Evolutionary conservation across 805 yeast species (phyloP).

Genomic region (Kodamaea jinghongensis): DNA sequence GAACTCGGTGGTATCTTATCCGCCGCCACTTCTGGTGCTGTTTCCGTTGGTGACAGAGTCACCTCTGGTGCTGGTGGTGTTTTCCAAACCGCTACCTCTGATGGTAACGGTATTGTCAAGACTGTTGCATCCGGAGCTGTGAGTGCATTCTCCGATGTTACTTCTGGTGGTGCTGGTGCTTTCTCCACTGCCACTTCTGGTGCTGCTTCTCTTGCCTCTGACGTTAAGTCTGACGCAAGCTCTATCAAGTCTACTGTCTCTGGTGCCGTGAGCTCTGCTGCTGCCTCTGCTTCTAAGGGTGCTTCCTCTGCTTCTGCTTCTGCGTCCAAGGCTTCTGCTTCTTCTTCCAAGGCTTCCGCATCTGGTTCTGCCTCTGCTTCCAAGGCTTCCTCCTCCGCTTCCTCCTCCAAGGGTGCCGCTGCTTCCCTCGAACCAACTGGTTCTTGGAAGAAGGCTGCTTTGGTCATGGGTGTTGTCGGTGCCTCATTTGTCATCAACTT

Average conservation of each 20-base stretch:
- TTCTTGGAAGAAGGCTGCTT: slow-evolving; percentile 38
- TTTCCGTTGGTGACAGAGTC: slow-evolving; percentile 15
- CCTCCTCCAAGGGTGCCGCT: slow-evolving; percentile 16
- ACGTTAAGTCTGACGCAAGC: slow-evolving; percentile 1
- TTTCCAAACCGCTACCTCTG: slow-evolving; percentile 12
- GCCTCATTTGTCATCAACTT: slow-evolving; percentile 31
- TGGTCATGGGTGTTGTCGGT: slow-evolving; percentile 36
- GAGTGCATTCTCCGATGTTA: slow-evolving; percentile 10
- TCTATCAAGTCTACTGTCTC: slow-evolving; percentile 9
- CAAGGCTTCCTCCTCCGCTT: slow-evolving; percentile 13
- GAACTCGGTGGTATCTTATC: slow-evolving; percentile 12
- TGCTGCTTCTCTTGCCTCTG: slow-evolving; percentile 10
- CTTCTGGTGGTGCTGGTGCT: slow-evolving; percentile 15
- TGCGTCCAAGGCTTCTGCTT: slow-evolving; percentile 8
- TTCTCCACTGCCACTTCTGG: slow-evolving; percentile 15
- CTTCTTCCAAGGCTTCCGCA: slow-evolving; percentile 14
- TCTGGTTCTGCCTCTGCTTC: slow-evolving; percentile 15
- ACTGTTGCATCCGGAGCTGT: slow-evolving; percentile 13
- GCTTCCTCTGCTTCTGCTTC: slow-evolving; percentile 16
- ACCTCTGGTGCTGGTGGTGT: slow-evolving; percentile 14
- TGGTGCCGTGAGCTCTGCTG: slow-evolving; percentile 13
- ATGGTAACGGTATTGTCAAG: slow-evolving; percentile 15
- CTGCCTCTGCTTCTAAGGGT: slow-evolving; percentile 11
- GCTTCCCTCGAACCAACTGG: slow-evolving; percentile 16
- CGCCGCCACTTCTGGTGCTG: slow-evolving; percentile 15